Evolutionary conservation across 148 eudicot species (phyloP).

Genomic region (Arctostaphylos glauca): DNA sequence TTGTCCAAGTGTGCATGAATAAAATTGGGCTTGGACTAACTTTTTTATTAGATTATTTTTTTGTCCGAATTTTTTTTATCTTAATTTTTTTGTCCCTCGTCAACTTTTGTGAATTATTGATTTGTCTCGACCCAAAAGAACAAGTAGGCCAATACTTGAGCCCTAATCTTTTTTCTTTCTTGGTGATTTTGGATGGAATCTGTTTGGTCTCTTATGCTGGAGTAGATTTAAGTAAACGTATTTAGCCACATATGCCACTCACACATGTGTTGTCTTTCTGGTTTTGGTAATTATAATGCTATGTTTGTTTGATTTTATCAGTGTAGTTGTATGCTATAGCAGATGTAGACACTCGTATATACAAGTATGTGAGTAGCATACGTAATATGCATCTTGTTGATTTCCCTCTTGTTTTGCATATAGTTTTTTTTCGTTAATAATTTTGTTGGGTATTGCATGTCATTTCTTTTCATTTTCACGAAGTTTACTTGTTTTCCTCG

Average conservation of each 20-base stretch:
- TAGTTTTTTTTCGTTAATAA: background rate
- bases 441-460: background rate
- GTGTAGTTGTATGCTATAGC: background rate
- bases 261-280: background rate
- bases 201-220: background rate
- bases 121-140: no score
- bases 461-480: background rate
- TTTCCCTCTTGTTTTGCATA: background rate
- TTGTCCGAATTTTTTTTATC: no score
- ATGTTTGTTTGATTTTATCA: background rate
- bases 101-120: no score
- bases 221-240: background rate
- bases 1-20: no score
- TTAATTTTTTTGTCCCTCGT: no score
- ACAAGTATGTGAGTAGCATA: background rate
- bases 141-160: no score
- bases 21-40: no score
- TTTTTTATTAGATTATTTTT: no score
- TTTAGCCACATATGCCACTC: background rate
- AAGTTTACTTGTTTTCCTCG: background rate
- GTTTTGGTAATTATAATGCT: background rate
- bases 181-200: background rate
- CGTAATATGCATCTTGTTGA: no score
- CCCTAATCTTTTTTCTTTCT: no score
- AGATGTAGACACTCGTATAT: background rate